Evolutionary conservation across 371 early-diverging fungal species (phyloP).

Genomic region (Mortierella sp.): DNA sequence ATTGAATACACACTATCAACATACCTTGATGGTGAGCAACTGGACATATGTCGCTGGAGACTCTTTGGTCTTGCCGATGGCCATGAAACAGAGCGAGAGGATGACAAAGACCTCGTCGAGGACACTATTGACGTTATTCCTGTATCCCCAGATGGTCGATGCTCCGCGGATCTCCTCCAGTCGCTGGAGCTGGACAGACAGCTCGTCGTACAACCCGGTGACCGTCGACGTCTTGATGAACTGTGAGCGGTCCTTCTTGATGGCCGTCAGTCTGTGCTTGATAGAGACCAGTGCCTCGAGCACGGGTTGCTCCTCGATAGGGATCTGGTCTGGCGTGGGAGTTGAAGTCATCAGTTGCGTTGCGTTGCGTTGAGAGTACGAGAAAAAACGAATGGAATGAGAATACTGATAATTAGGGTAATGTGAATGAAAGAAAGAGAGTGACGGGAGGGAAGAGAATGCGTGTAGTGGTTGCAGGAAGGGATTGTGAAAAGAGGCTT

Average conservation of each 20-base stretch:
- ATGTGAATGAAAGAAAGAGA: not conserved
- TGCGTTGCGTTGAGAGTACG: not conserved
- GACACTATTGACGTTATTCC: constrained; percentile 79
- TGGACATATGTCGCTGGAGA: constrained; percentile 86
- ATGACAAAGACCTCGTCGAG: constrained; percentile 86
- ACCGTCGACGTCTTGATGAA: constrained; percentile 73
- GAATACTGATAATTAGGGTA: not conserved
- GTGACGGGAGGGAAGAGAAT: not conserved
- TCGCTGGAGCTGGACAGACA: constrained; percentile 67
- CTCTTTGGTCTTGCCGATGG: constrained; percentile 82
- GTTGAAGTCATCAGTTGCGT: constrained; percentile 45
- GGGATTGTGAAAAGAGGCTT: not conserved
- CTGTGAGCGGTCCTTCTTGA: constrained; percentile 80
- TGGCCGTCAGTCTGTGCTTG: constrained; percentile 77
- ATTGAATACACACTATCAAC: not conserved
- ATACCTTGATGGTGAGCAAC: constrained; percentile 82
- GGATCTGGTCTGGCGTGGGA: constrained; percentile 56
- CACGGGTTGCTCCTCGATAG: constrained; percentile 71
- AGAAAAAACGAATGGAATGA: not conserved
- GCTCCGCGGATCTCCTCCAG: constrained; percentile 64
- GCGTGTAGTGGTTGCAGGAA: not conserved
- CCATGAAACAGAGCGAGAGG: constrained; percentile 84
- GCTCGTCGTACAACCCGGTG: constrained; percentile 72
- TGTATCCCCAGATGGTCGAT: constrained; percentile 47
- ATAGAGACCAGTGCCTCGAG: constrained; percentile 76